These are phyloP conservation scores for Cotoneaster glaucophyllus DNA, from an alignment of 306 rosid species.

Conservation along the genomic window DNA sequence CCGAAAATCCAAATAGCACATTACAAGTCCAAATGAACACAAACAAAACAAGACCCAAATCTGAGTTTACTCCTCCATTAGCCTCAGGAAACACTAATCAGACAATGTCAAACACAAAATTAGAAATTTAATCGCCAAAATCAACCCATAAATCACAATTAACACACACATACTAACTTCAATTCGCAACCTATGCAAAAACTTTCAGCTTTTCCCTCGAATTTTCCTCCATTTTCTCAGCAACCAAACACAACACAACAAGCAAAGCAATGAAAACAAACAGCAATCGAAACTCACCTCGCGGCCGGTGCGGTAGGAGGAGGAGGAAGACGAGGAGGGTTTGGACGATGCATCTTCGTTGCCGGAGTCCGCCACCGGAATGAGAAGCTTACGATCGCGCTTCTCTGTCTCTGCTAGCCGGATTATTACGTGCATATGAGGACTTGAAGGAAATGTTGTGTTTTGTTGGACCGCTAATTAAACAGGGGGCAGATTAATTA, in stretches of 20 bases:
- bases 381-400: no score
- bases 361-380: no score
- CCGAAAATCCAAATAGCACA: neutral
- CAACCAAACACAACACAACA: neutral
- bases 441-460: conserved; percentile 7
- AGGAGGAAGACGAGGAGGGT: conserved; percentile 38
- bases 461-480: neutral
- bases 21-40: neutral
- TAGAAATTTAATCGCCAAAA: no score
- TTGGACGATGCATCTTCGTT: conserved; percentile 31
- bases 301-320: conserved; percentile 54
- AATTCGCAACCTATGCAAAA: neutral
- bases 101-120: no score
- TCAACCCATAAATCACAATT: no score
- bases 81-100: neutral
- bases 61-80: neutral
- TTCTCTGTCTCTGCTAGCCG: conserved; percentile 48
- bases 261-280: neutral
- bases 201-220: neutral
- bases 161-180: no score
- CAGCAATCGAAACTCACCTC: conserved; percentile 34
- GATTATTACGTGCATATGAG: conserved; percentile 12
- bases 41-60: neutral
- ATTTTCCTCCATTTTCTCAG: neutral
- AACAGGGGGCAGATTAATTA: no score